phyloP scores from a whole-genome alignment of 2,329 filamentous ascomycete genomes.

The Trichoderma hamatum region DNA sequence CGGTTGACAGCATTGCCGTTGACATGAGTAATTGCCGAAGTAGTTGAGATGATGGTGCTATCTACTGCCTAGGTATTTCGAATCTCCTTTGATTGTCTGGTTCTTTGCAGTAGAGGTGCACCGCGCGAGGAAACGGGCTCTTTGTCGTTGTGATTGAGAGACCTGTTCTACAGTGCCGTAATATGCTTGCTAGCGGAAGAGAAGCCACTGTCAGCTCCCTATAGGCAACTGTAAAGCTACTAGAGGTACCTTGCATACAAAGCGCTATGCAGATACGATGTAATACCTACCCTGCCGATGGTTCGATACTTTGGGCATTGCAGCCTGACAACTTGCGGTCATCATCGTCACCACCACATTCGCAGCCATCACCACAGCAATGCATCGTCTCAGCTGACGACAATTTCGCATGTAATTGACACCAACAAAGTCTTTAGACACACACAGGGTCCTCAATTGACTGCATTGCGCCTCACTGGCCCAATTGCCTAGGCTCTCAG shows the following conservation, averaged over 20 bases:
- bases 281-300: background rate
- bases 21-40: background rate
- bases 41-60: background rate
- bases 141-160: no score
- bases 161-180: background rate
- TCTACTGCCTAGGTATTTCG: no score
- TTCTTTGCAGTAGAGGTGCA: no score
- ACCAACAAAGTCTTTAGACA: background rate
- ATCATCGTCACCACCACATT: background rate
- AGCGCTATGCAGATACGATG: no score
- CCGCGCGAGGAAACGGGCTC: no score
- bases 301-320: background rate
- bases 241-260: no score
- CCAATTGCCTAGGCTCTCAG: background rate
- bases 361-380: background rate
- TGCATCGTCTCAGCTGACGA: background rate
- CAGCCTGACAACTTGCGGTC: background rate
- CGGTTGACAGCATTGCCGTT: background rate
- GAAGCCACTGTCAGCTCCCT: background rate
- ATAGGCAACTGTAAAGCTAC: background rate
- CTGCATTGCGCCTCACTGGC: background rate
- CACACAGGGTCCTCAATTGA: background rate
- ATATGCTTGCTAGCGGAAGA: background rate
- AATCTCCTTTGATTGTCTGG: no score
- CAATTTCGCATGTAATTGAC: background rate